Base-by-base conservation (phyloP, 208 protist species). In the Leishmania amazonensis region DNA sequence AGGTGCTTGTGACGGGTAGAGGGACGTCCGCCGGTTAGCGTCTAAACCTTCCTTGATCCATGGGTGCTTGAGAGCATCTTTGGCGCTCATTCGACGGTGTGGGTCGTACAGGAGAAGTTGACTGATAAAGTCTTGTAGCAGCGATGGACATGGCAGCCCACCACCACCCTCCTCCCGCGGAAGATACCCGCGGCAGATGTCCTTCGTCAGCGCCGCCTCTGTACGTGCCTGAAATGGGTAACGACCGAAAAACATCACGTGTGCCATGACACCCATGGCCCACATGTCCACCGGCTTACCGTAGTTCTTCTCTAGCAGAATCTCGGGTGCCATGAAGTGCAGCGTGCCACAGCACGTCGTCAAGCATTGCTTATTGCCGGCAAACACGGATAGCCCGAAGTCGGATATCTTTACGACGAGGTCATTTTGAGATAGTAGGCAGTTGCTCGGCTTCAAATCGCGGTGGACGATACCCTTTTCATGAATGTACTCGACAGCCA, bases 281-380 rank as follows among this genome's bases (percentile, higher is more conserved):
- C 96, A 98, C 93, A 98, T 97, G 81, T 98, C 96, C 15, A 97
- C 95, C 15, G 92, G 92, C 60, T 96, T 96, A 19, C 94, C 95
- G 75, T 98, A 98, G 71, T 93, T 94, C 54, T 81, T 86, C 64
- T 97, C 90, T 9, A 88, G 74, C 49, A 98, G 87, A 38, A 98
- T 97, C 79, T 98, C 96, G 1, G 96, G 96, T 15, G 96, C 95
- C 94, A 98, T 97, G 81, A 94, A 98, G 47, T 89, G 86, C 71
- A 93, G 87, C 21, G 96, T 98, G 35, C 96, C 96, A 71, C 95
- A 98, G 72, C 93, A 96, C 31, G 93, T 91, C 57, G 88, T 93
- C 49, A 97, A 83, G 58, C 92, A 95, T 75, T 96, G 89, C 53
- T 97, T 93, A 58, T 89, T 88, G 15, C 92, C 91, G 1, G 96